Conservation (phyloP, 306 rosid genomes). For the Sesbania bispinosa region DNA sequence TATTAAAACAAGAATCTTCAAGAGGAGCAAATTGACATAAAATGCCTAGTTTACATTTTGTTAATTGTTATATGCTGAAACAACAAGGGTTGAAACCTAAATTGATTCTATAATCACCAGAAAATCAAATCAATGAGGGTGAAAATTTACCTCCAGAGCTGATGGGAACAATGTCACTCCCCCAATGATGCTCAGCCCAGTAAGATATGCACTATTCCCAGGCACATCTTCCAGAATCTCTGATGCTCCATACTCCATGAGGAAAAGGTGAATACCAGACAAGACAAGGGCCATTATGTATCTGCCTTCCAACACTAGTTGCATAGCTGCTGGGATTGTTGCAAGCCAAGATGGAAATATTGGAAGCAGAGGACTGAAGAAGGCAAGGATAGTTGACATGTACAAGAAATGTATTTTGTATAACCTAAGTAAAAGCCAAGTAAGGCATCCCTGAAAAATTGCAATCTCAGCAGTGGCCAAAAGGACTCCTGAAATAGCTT, state of each 20-base stretch:
- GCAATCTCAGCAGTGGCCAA: conserved; percentile 89
- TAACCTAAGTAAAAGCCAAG: conserved; percentile 86
- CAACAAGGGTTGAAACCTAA: neutral
- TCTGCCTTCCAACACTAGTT: conserved; percentile 80
- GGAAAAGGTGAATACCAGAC: conserved; percentile 66
- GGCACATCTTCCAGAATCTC: conserved; percentile 91
- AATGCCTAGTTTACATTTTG: conserved; percentile 4
- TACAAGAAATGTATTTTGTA: conserved; percentile 82
- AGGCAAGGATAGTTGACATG: conserved; percentile 83
- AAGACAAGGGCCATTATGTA: conserved; percentile 56
- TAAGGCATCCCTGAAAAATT: conserved; percentile 82
- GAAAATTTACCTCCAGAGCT: conserved; percentile 68
- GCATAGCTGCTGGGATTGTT: conserved; percentile 76
- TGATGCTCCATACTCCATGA: conserved; percentile 72
- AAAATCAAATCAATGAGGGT: conserved; percentile 8
- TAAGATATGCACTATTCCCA: conserved; percentile 84
- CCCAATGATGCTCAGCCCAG: conserved; percentile 94
- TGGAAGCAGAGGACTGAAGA: conserved; percentile 74
- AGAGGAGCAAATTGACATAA: conserved; percentile 10
- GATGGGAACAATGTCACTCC: conserved; percentile 96
- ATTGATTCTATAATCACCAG: neutral
- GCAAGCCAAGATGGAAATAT: conserved; percentile 83
- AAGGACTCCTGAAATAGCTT: conserved; percentile 88
- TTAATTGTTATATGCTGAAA: neutral
- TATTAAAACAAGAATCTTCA: neutral